A percentile compares a stretch with the other conserved stretches of the same genome.
phyloP scores from a whole-genome alignment of 1,284 basidiomycete genomes.

The Taiwanofungus camphoratus region DNA sequence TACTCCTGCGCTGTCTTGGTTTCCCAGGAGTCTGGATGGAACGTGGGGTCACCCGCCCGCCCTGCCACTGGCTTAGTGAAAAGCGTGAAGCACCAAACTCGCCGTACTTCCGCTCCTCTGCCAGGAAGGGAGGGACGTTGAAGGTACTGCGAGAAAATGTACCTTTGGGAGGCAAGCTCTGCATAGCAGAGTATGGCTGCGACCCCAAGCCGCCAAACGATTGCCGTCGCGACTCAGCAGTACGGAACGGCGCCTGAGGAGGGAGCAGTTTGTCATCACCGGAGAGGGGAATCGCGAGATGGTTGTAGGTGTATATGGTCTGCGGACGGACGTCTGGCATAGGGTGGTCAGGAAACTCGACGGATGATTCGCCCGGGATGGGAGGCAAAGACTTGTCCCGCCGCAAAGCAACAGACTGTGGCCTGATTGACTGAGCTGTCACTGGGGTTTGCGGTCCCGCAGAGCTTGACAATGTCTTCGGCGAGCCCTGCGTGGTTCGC shows the following conservation, averaged over 20 bases:
- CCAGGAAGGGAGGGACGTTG: slow-evolving; percentile 29
- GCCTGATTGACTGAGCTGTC: slow-evolving; percentile 27
- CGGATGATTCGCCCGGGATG: slow-evolving; percentile 49
- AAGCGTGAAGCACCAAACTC: slow-evolving; percentile 64
- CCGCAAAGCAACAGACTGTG: slow-evolving; percentile 34
- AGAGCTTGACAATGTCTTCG: slow-evolving; percentile 23
- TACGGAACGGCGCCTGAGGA: slow-evolving; percentile 60
- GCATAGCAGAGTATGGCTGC: slow-evolving; percentile 44
- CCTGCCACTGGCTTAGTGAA: slow-evolving; percentile 53
- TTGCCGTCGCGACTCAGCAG: slow-evolving; percentile 53
- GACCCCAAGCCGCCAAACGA: slow-evolving; percentile 66
- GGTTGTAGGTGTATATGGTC: slow-evolving; percentile 59
- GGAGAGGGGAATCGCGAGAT: slow-evolving; percentile 38
- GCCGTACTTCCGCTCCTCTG: slow-evolving; percentile 42
- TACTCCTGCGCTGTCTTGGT: slow-evolving; percentile 60
- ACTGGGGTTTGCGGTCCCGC: slow-evolving; percentile 28
- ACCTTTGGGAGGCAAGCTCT: slow-evolving; percentile 36
- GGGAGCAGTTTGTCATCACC: slow-evolving; percentile 43
- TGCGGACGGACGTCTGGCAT: slow-evolving; percentile 49
- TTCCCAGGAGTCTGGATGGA: slow-evolving; percentile 20
- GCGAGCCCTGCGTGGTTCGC: slow-evolving; percentile 23
- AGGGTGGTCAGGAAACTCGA: slow-evolving; percentile 31
- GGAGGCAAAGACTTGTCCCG: slow-evolving; percentile 76
- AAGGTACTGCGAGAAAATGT: slow-evolving; percentile 17
- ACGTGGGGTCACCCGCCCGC: slow-evolving; percentile 35